Base-by-base conservation (phyloP, 2,329 filamentous ascomycete genomes). In the Ceratocystis ficicola region DNA sequence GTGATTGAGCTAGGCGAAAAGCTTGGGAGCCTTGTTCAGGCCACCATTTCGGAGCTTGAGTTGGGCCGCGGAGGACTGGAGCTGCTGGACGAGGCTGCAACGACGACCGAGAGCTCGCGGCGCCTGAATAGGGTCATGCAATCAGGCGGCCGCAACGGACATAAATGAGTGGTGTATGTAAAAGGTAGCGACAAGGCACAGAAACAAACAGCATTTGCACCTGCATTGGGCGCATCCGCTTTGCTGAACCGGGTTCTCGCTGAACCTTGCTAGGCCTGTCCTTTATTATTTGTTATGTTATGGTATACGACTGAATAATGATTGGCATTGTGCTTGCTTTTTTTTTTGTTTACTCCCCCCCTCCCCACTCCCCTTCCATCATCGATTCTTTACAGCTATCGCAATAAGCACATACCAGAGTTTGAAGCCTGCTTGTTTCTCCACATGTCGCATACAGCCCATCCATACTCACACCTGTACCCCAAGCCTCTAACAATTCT, bases 31-130 rank as follows among this genome's bases (percentile, higher is more conserved):
- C 77, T 97, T 64, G 93, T 87, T 76, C 76, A 77, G 32, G 84
- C 86, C 25, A 81, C 95, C 1, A 86, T 96, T 70, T 85, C 86
- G 72, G 89, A 94, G 22, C 84, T 85, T 3, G 89, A 95, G 10
- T 52, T 60, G 30, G 65, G 61, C 25, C 61, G 65, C 7, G 46
- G 60, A 1, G 46, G 61, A 4, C 8, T 48, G 5, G 65, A 66
- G 30, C 6, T 66, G 30, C 30, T 62, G 20, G 48, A 63, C 17
- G 55, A 59, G 10, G 20, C 25, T 65, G 63, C 41, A 63, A 59
- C 20, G 12, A 32, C 12, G 5, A n/a, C 10, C 8, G 46, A 59
- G 15, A 36, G 55, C 12, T 36, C 55, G 28, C 12, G 8, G 5
- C 48, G 48, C 20, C 17, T 52, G 28, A 59, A 59, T 32, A 22